phyloP scores from a whole-genome alignment of 2,329 filamentous ascomycete species.

The Calonectria henricotiae region DNA sequence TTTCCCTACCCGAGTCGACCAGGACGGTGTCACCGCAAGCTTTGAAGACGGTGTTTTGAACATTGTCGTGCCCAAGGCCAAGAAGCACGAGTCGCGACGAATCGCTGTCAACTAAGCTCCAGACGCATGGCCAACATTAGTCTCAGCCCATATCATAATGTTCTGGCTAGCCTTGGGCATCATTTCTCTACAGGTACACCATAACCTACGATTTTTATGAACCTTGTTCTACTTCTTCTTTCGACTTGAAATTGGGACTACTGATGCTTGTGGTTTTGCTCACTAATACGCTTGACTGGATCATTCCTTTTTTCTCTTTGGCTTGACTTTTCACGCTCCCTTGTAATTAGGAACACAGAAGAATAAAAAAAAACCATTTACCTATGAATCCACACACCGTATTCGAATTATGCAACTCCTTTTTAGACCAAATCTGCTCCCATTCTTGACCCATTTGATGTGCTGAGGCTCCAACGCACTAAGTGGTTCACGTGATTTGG shows the following conservation, averaged over 20 bases:
- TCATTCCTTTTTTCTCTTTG: slow-evolving; percentile 28
- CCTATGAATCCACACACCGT: neutral
- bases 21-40: slow-evolving; percentile 73
- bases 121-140: neutral
- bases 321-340: slow-evolving; percentile 40
- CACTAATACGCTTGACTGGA: slow-evolving; percentile 26
- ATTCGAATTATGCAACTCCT: too few species aligned
- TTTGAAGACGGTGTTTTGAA: slow-evolving; percentile 78
- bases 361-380: slow-evolving; percentile 31
- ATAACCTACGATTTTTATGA: slow-evolving; percentile 2
- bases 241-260: slow-evolving; percentile 39
- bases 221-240: slow-evolving; percentile 26
- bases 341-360: slow-evolving; percentile 45
- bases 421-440: neutral
- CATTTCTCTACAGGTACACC: neutral
- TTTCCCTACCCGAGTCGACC: slow-evolving; percentile 77
- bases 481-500: slow-evolving; percentile 59
- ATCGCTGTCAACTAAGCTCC: slow-evolving; percentile 68
- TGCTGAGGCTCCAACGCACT: slow-evolving; percentile 19
- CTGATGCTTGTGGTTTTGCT: slow-evolving; percentile 42
- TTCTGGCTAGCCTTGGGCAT: neutral
- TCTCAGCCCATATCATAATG: neutral
- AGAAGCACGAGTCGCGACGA: slow-evolving; percentile 71
- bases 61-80: slow-evolving; percentile 77
- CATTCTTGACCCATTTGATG: neutral